phyloP scores from a whole-genome alignment of 2,329 filamentous ascomycete genomes.

The Monilinia fructigena region DNA sequence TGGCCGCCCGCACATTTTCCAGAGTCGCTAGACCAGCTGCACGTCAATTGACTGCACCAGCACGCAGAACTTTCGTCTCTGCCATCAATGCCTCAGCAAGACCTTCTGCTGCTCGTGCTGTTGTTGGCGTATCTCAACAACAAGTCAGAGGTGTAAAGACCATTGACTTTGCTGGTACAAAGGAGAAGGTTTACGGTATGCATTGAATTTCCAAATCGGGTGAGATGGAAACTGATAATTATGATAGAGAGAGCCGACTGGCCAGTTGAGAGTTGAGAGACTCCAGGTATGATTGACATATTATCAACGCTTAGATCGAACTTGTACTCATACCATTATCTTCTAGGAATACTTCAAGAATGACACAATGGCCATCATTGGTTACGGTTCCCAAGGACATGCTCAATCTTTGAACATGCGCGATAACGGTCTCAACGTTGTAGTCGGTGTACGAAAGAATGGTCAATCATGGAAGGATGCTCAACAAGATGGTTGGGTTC shows the following conservation, averaged over 20 bases:
- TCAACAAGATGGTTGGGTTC: constrained; percentile 93
- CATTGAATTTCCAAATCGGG: constrained; percentile 35
- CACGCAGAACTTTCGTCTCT: constrained; percentile 61
- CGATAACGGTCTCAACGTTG: constrained; percentile 99
- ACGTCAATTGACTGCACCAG: constrained; percentile 62
- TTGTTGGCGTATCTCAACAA: constrained; percentile 45
- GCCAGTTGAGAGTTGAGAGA: constrained; percentile 95
- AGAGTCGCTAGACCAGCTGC: constrained; percentile 64
- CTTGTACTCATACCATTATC: constrained; percentile 29
- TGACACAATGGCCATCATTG: constrained; percentile 97
- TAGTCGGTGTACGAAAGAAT: constrained; percentile 97
- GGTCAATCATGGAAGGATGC: constrained; percentile 99
- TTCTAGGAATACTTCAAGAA: constrained; percentile 97
- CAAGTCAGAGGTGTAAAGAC: constrained; percentile 90
- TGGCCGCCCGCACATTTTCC: constrained; percentile 76
- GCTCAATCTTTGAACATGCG: constrained; percentile 99
- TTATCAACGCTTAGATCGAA: constrained; percentile 14
- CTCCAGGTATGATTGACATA: constrained; percentile 68
- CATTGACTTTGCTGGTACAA: constrained; percentile 91
- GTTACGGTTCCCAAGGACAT: constrained; percentile 97
- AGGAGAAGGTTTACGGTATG: constrained; percentile 90
- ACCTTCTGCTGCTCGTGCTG: constrained; percentile 51
- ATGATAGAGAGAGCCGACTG: constrained; percentile 88
- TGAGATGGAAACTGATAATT: constrained; percentile 32
- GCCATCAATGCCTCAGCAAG: constrained; percentile 56